Conservation (phyloP, 495 filamentous ascomycete species). For the Staphylotrichum tortipilum region DNA sequence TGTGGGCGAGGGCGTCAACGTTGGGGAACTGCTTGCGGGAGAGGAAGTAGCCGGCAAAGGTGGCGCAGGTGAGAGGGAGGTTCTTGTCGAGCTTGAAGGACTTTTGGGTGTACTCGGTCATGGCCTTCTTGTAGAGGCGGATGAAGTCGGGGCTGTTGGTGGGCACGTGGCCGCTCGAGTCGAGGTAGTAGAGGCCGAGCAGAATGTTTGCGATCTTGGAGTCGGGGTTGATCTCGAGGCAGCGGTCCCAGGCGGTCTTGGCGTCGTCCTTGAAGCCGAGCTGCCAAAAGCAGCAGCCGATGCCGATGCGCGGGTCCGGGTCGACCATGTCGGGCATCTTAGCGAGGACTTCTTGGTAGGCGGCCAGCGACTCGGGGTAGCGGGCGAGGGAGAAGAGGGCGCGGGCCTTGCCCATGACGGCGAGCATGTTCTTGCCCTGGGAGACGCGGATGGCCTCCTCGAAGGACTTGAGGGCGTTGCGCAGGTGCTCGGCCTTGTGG, state of each 20-base stretch:
- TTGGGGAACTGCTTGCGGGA: constrained; percentile 63
- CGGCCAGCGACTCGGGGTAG: constrained; percentile 69
- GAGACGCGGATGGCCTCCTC: constrained; percentile 85
- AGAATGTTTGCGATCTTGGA: constrained; percentile 88
- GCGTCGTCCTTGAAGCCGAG: constrained; percentile 90
- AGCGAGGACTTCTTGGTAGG: constrained; percentile 76
- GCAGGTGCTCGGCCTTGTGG: constrained; percentile 70
- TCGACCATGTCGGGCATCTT: constrained; percentile 85
- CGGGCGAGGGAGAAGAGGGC: constrained; percentile 75
- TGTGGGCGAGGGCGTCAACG: constrained; percentile 79
- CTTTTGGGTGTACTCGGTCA: constrained; percentile 86
- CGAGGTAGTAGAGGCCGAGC: constrained; percentile 78
- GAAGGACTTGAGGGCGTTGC: constrained; percentile 79
- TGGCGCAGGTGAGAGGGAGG: constrained; percentile 78
- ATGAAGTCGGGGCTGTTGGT: constrained; percentile 71
- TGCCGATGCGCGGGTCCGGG: constrained; percentile 88
- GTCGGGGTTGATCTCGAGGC: constrained; percentile 75
- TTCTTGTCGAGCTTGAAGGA: constrained; percentile 94
- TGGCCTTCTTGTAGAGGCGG: constrained; percentile 78
- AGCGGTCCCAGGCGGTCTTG: constrained; percentile 78
- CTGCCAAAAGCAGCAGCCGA: constrained; percentile 94
- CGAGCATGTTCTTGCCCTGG: constrained; percentile 78
- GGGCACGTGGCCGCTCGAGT: constrained; percentile 67
- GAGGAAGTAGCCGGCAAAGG: constrained; percentile 83
- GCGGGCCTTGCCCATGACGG: constrained; percentile 74